These are phyloP conservation scores for Aspergillus glaucus DNA, from an alignment of 2,329 filamentous ascomycete species.

Conservation along the genomic window DNA sequence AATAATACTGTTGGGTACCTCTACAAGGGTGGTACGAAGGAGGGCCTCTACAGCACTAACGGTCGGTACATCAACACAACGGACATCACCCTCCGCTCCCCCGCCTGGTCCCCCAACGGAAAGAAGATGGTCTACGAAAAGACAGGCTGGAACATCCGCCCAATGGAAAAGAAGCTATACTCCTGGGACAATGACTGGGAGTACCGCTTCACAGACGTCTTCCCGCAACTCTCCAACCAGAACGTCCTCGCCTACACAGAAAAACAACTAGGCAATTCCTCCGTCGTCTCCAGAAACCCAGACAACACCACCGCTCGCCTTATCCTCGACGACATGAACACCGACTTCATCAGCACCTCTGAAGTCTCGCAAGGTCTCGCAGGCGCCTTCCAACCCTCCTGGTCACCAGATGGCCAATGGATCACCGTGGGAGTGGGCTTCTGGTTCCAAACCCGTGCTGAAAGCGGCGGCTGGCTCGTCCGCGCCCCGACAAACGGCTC, in stretches of 20 bases:
- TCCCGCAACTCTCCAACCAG: constrained; percentile 27
- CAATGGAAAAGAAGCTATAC: constrained; percentile 33
- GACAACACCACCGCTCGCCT: constrained; percentile 19
- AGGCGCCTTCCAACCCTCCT: constrained; percentile 39
- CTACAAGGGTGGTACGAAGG: constrained; percentile 13
- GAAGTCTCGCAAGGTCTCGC: constrained; percentile 21
- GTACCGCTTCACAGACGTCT: constrained; percentile 41
- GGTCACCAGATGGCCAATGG: constrained; percentile 33
- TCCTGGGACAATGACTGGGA: constrained; percentile 38
- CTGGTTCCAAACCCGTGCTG: constrained; percentile 35
- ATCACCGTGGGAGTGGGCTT: constrained; percentile 35
- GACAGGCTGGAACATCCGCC: constrained; percentile 22
- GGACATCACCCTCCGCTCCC: constrained; percentile 7
- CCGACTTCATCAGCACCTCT: constrained; percentile 12
- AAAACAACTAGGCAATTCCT: constrained; percentile 38
- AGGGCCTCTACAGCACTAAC: constrained; percentile 25
- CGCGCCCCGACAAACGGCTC: constrained; percentile 18
- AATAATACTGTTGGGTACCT: constrained; percentile 16
- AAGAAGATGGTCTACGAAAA: constrained; percentile 19
- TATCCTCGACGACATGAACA: constrained; percentile 21
- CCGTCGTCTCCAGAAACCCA: constrained; percentile 28
- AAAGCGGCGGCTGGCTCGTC: constrained; percentile 16
- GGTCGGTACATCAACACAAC: constrained; percentile 7
- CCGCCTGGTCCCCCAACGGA: constrained; percentile 31
- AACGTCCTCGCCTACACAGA: constrained; percentile 30